These are phyloP conservation scores for Trichoderma atrobrunneum DNA, from an alignment of 2,329 filamentous ascomycete genomes.

Conservation along the genomic window DNA sequence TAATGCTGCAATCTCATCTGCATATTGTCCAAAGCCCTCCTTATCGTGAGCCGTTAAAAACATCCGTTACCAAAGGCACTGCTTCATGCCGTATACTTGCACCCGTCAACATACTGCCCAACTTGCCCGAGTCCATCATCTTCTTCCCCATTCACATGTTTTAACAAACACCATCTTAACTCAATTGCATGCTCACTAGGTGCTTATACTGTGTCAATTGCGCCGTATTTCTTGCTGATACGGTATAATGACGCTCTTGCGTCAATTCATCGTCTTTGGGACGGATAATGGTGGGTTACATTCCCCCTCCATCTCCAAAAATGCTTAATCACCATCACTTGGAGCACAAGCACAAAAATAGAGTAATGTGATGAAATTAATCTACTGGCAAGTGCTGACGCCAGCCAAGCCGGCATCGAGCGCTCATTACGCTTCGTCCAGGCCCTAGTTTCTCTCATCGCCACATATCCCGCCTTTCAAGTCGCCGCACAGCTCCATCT, in stretches of 20 bases:
- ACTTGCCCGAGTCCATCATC: no score
- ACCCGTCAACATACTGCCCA: neutral
- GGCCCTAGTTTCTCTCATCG: constrained; percentile 47
- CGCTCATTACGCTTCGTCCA: constrained; percentile 59
- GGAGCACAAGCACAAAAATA: neutral
- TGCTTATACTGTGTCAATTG: neutral
- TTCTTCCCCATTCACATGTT: neutral
- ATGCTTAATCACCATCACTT: neutral
- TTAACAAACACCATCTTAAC: neutral
- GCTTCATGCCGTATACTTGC: neutral
- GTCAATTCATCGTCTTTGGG: constrained; percentile 16
- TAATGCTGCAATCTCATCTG: neutral
- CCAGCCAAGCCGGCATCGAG: constrained; percentile 49
- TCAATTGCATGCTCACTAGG: neutral
- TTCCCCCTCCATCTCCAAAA: neutral
- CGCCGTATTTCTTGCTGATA: neutral
- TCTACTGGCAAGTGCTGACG: neutral
- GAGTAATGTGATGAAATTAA: neutral
- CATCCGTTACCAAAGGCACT: neutral
- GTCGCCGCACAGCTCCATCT: constrained; percentile 34
- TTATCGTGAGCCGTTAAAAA: neutral
- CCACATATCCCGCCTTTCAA: constrained; percentile 41
- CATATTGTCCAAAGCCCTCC: neutral
- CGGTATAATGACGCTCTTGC: neutral
- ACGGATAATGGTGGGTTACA: constrained; percentile 15